A percentile compares a stretch with the other conserved stretches of the same genome.
Evolutionary conservation across 106 monocot genomes (phyloP).

Genomic region (Dioscorea zingiberensis): DNA sequence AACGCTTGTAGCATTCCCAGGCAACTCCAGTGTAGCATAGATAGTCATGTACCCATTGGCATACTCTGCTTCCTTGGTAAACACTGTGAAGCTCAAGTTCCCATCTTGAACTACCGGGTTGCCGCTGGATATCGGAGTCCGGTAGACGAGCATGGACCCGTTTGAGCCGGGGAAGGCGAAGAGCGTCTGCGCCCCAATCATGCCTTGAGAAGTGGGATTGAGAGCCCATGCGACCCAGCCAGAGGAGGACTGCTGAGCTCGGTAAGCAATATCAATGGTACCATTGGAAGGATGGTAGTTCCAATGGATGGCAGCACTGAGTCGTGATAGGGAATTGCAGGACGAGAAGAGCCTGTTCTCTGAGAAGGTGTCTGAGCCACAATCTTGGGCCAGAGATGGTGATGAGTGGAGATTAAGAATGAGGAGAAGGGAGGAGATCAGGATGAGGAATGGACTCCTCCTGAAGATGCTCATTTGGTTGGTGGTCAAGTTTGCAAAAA

Average conservation of each 20-base stretch:
- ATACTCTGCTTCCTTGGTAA: conserved; percentile 9
- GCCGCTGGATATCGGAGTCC: conserved; percentile 9
- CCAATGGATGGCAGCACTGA: conserved; percentile 68
- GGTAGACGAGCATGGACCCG: conserved; percentile 26
- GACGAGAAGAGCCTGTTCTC: conserved; percentile 23
- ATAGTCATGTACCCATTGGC: conserved; percentile 15
- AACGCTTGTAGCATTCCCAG: conserved; percentile 11
- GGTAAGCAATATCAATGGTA: conserved; percentile 69
- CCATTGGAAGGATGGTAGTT: conserved; percentile 44
- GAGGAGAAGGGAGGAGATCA: too few species aligned
- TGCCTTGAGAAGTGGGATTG: conserved; percentile 44
- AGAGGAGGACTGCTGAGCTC: conserved; percentile 27
- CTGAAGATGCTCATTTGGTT: not conserved
- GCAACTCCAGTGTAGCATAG: conserved; percentile 22
- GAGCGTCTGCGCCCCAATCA: conserved; percentile 63
- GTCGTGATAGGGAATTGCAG: conserved; percentile 35
- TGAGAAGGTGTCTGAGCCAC: conserved; percentile 20
- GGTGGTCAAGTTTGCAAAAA: too few species aligned
- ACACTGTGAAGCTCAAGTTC: conserved; percentile 7
- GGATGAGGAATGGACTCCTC: not conserved
- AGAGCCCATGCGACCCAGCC: conserved; percentile 88
- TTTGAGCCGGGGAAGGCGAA: conserved; percentile 39
- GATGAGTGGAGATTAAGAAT: not conserved
- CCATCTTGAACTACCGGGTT: conserved; percentile 7
- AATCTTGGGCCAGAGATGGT: conserved; percentile 16